These are phyloP conservation scores for Paralagenidium karlingii DNA, from an alignment of 352 stramenopile genomes.

Conservation along the genomic window DNA sequence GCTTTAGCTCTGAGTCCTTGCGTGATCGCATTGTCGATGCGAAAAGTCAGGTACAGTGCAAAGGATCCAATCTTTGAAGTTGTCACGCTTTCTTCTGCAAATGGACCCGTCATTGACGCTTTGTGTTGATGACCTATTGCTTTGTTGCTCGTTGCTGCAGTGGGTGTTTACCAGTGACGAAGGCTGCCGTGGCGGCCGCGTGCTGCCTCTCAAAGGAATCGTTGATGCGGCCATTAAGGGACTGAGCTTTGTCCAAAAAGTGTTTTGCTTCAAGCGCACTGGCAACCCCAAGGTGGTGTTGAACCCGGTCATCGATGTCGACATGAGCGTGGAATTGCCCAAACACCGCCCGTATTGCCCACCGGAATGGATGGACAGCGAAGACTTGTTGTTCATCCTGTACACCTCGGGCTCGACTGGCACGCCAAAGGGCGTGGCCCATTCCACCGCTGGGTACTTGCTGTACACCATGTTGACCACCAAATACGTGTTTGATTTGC, in stretches of 20 bases:
- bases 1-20: slow-evolving; percentile 91
- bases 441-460: slow-evolving; percentile 93
- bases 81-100: neutral
- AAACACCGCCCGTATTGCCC: slow-evolving; percentile 92
- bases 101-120: neutral
- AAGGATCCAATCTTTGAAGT: too few relatives aligned
- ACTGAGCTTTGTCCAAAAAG: slow-evolving; percentile 84
- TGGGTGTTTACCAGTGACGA: slow-evolving; percentile 93
- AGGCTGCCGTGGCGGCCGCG: slow-evolving; percentile 87
- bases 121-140: too few relatives aligned
- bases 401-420: slow-evolving; percentile 97
- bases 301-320: slow-evolving; percentile 81
- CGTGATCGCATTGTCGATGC: slow-evolving; percentile 91
- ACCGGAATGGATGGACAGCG: slow-evolving; percentile 91
- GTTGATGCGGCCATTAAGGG: slow-evolving; percentile 87
- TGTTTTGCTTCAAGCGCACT: slow-evolving; percentile 93
- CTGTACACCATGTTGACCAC: slow-evolving; percentile 90
- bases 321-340: slow-evolving; percentile 86
- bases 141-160: too few relatives aligned
- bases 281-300: slow-evolving; percentile 59
- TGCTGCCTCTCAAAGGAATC: slow-evolving; percentile 92
- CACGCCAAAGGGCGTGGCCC: slow-evolving; percentile 91
- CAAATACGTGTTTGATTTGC: slow-evolving; percentile 90
- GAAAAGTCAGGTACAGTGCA: slow-evolving; percentile 36
- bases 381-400: slow-evolving; percentile 95